Evolutionary conservation across 1,139 yeast genomes (phyloP), one percentile per base, ranked within the genome.

Genomic region (Scheffersomyces illinoinensis): DNA sequence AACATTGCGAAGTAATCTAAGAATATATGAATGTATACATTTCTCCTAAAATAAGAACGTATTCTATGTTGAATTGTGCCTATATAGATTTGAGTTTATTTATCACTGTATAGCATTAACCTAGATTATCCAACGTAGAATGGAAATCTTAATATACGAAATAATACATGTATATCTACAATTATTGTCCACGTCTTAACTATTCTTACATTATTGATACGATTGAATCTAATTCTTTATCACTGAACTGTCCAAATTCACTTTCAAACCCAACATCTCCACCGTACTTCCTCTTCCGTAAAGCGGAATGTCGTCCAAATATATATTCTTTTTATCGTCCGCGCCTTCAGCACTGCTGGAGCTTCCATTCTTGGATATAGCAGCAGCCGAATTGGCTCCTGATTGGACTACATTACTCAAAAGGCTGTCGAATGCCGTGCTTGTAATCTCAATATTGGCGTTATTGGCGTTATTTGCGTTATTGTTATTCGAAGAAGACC

Each of bases 211-310:
- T 4, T 33, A 33, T 12, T 33, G 43, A 24, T 24, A 24, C 50
- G 5, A 47, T 47, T 47, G 12, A n/a, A 6, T 48, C 21, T 5
- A 24, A 17, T 33, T 2, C 54, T 39, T 17, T 21, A 19, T 7
- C 21, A 19, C 47, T 24, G 39, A 54, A 33, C 64, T 65, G 20
- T 64, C 71, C 43, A 66, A 56, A 59, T 75, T 74, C 21, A 72
- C 64, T 59, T 70, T 70, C 54, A 76, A 61, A 21, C 77, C 78
- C 57, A 78, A 66, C 68, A 67, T 70, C 61, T 76, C 81, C 47
- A 77, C 75, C n/a, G 81, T 77, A 56, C 78, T 74, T 20, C 77
- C 80, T 62, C 74, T 76, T 2, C 82, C 82, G 57, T 76, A 76
- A 51, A 77, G 66, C 23, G 81, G 81, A 21, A 76, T 73, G 59